These are phyloP conservation scores for Lactuca saligna DNA, from an alignment of 129 eudicot genomes.

Conservation along the genomic window DNA sequence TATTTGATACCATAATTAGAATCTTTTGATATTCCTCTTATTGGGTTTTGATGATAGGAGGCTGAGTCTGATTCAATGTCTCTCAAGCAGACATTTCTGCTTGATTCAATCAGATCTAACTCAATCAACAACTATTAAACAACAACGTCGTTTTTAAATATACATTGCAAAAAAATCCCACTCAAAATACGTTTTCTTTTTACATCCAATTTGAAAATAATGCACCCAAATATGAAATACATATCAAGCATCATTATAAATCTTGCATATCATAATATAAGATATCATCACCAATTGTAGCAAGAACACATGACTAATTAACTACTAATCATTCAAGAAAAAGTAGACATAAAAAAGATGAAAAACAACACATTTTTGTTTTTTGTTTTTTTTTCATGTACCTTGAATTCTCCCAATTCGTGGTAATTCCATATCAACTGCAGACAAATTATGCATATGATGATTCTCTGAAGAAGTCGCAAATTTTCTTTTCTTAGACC, in stretches of 20 bases:
- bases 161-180: background rate
- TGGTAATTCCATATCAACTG: conserved; percentile 52
- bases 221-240: background rate
- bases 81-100: no score
- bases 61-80: no score
- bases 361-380: conserved; percentile 16
- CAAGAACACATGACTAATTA: conserved; percentile 31
- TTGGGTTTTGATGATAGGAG: no score
- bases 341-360: conserved; percentile 32
- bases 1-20: no score
- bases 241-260: conserved; percentile 7
- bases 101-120: no score
- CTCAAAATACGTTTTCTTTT: background rate
- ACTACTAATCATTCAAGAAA: conserved; percentile 30
- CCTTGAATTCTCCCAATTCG: conserved; percentile 56
- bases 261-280: conserved; percentile 34
- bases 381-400: conserved; percentile 46
- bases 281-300: conserved; percentile 13
- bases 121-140: no score
- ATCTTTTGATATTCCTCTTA: no score
- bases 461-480: conserved; percentile 58
- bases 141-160: background rate
- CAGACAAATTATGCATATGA: conserved; percentile 37
- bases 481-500: conserved; percentile 82
- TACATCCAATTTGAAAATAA: background rate